Evolutionary conservation across 2,329 filamentous ascomycete species (phyloP).

Genomic region (Fusarium verticillioides): DNA sequence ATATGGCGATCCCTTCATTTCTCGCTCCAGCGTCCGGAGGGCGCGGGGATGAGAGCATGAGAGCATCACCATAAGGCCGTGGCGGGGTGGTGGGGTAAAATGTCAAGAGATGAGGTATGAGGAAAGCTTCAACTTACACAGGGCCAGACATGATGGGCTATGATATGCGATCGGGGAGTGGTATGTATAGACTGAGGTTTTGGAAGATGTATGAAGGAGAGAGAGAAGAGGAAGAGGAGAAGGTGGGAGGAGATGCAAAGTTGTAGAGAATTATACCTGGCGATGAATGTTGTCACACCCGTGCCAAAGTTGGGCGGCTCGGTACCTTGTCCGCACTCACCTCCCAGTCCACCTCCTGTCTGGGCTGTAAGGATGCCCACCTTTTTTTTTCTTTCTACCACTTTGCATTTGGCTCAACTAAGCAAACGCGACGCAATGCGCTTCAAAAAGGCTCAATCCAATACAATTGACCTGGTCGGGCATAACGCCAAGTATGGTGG

Average conservation of each 20-base stretch:
- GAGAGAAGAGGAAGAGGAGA: conserved; percentile 33
- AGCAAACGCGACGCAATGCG: conserved; percentile 29
- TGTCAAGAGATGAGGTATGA: conserved; percentile 34
- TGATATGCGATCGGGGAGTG: conserved; percentile 30
- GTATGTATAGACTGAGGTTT: conserved; percentile 15
- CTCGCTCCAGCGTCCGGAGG: conserved; percentile 34
- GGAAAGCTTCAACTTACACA: conserved; percentile 67
- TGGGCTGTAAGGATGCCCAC: conserved; percentile 16
- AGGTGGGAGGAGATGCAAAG: conserved; percentile 31
- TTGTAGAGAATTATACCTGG: conserved; percentile 43
- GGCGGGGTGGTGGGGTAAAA: conserved; percentile 56
- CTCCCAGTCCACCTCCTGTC: conserved; percentile 7
- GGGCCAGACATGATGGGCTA: conserved; percentile 69
- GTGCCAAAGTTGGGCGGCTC: conserved; percentile 37
- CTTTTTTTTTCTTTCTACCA: conserved; percentile 10
- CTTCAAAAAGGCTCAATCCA: conserved; percentile 30
- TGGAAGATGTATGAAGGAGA: conserved; percentile 33
- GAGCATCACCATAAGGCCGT: conserved; percentile 35
- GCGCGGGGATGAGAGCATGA: conserved; percentile 52
- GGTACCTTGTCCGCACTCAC: conserved; percentile 34
- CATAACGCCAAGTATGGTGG: conserved; percentile 45
- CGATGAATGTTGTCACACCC: conserved; percentile 36
- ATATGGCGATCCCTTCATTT: conserved; percentile 31
- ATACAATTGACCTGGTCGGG: conserved; percentile 34
- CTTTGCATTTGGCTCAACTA: conserved; percentile 31